Percentiles rank a stretch among this genome's conserved stretches.
phyloP scores from a whole-genome alignment of 2,329 filamentous ascomycete genomes.

The Penicillium thymicola region DNA sequence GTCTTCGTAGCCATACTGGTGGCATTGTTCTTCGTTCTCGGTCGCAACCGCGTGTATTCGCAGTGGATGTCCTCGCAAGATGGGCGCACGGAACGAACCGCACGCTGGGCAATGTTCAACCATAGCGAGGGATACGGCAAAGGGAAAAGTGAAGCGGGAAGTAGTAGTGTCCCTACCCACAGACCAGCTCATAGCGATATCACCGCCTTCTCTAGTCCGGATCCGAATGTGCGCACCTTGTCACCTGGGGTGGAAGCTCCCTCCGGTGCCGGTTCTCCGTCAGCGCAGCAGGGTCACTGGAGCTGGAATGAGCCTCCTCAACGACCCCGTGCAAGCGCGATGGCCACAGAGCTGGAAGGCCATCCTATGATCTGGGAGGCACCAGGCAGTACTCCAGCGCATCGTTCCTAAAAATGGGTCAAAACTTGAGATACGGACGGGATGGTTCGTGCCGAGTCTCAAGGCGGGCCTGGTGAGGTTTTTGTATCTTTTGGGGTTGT shows the following conservation, averaged over 20 bases:
- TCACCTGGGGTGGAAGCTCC: neutral
- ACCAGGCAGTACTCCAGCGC: neutral
- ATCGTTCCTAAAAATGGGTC: neutral
- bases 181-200: slow-evolving; percentile 6
- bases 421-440: neutral
- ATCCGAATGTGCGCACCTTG: slow-evolving; percentile 6
- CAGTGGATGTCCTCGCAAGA: slow-evolving; percentile 36
- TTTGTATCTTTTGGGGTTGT: neutral
- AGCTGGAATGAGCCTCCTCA: slow-evolving; percentile 16
- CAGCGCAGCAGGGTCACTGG: slow-evolving; percentile 11
- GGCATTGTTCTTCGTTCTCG: slow-evolving; percentile 35
- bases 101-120: slow-evolving; percentile 32
- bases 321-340: neutral
- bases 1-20: slow-evolving; percentile 50
- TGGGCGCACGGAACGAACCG: slow-evolving; percentile 31
- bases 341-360: slow-evolving; percentile 21
- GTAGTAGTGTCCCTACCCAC: slow-evolving; percentile 1
- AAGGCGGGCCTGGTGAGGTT: neutral
- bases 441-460: neutral
- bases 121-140: slow-evolving; percentile 9
- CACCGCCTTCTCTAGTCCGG: slow-evolving; percentile 8
- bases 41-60: slow-evolving; percentile 35
- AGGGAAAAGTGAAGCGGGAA: slow-evolving; percentile 18
- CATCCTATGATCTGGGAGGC: slow-evolving; percentile 3
- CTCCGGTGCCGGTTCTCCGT: slow-evolving; percentile 1